Evolutionary conservation across 1,139 yeast genomes (phyloP).

Genomic region (Meyerozyma smithsonii): DNA sequence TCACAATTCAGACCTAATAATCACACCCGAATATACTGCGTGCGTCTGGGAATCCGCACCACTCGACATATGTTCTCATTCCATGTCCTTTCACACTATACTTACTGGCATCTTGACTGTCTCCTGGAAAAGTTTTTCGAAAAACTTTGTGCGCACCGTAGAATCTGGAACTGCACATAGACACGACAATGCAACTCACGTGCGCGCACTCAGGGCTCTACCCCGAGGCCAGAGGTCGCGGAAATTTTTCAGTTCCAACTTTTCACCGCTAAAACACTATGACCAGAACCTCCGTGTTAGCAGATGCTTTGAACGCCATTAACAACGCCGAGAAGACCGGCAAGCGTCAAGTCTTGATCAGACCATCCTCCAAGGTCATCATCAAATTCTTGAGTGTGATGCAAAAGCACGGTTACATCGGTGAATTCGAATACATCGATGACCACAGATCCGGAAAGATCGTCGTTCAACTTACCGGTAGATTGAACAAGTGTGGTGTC

Average conservation of each 20-base stretch:
- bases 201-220: neutral
- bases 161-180: neutral
- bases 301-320: slow-evolving; percentile 97
- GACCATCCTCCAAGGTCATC: slow-evolving; percentile 99
- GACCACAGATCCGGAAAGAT: slow-evolving; percentile 99
- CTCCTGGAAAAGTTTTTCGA: slow-evolving; percentile 2
- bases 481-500: slow-evolving; percentile 98
- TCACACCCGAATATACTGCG: no score
- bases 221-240: slow-evolving; percentile 1
- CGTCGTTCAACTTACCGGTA: slow-evolving; percentile 94
- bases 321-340: slow-evolving; percentile 99
- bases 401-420: slow-evolving; percentile 99
- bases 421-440: slow-evolving; percentile 97
- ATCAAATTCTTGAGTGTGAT: slow-evolving; percentile 94
- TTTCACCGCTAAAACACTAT: slow-evolving; percentile 34
- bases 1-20: no score
- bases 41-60: no score
- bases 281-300: slow-evolving; percentile 99
- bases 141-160: neutral
- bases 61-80: neutral
- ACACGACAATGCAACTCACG: neutral
- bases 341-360: slow-evolving; percentile 96
- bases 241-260: slow-evolving; percentile 4
- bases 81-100: slow-evolving; percentile 8
- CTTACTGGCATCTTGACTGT: slow-evolving; percentile 26